Base-by-base conservation (phyloP, 805 yeast species). In the Wickerhamomyces subpelliculosus region DNA sequence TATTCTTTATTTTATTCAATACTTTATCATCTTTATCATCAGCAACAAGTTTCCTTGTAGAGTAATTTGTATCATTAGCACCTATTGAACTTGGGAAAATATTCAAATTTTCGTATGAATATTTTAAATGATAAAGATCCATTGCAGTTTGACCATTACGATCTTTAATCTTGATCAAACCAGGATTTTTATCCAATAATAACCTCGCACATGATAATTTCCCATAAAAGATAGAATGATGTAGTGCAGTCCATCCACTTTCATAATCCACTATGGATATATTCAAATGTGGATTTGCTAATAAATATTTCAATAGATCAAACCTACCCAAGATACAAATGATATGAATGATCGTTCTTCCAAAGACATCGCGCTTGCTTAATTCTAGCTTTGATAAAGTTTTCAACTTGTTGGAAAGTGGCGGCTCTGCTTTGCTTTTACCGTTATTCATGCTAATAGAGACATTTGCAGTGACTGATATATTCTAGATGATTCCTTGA, bases 161-260 rank as follows among this genome's bases (percentile, higher is more conserved):
- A 59, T 88, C 97, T 47, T 78, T 80, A 22, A 73, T 62, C 28
- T 69, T 68, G 24, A 80, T 53, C 9, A 78, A 54, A 1, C 60
- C 51, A 20, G 50, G 60, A 22, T 54, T 55, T 16, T 53, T 46
- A 21, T 55, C 54, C 9, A 75, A 38, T 9, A 78, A 46, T 8
- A 59, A 57, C 37, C 67, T 70, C 9, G 80, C 78, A 51, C 82
- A 72, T 16, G 70, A 52, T 30, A 80, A 60, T 38, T 80, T 67
- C 25, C 78, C 83, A 44, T 72, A 61, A 46, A 66, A 74, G 12
- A 84, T 61, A 4, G 87, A 75, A 42, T 78, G 73, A 57, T 89
- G 96, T 22, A 89, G 64, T 20, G 86, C 75, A 31, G 84, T 83
- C 82, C 94, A 88, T 2, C 86, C 83, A 52, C 75, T 85, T 57